Evolutionary conservation across 2,329 filamentous ascomycete species (phyloP).

Genomic region (Fusarium sp.): DNA sequence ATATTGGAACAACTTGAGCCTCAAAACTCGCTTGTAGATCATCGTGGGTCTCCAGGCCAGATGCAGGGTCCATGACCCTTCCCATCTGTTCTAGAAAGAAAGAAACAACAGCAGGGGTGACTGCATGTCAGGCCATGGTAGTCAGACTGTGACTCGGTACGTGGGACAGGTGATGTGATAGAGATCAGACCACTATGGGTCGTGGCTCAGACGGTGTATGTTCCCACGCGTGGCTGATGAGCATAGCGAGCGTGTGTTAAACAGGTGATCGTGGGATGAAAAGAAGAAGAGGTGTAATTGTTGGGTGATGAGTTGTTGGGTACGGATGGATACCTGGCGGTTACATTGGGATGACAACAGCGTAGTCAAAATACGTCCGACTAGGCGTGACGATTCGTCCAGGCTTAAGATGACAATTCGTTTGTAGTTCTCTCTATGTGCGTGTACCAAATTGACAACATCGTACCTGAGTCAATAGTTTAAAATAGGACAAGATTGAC

Average conservation of each 20-base stretch:
- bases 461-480: neutral
- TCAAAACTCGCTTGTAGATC: conserved; percentile 16
- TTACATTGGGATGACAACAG: neutral
- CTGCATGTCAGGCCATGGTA: conserved; percentile 24
- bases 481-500: neutral
- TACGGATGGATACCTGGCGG: neutral
- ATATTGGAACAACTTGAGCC: neutral
- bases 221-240: conserved; percentile 32
- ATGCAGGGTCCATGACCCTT: conserved; percentile 24
- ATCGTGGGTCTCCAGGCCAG: conserved; percentile 17
- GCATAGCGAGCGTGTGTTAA: neutral
- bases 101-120: neutral
- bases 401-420: neutral
- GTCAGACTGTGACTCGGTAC: conserved; percentile 12
- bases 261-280: conserved; percentile 22
- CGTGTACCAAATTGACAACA: neutral
- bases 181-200: conserved; percentile 43
- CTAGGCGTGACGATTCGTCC: too few relatives aligned
- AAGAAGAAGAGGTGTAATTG: neutral
- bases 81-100: conserved; percentile 21
- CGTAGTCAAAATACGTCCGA: too few relatives aligned
- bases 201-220: conserved; percentile 38
- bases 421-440: neutral
- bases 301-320: neutral
- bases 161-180: conserved; percentile 33